phyloP scores from a whole-genome alignment of 139 green algal species.

The Desmodesmus armatus region DNA sequence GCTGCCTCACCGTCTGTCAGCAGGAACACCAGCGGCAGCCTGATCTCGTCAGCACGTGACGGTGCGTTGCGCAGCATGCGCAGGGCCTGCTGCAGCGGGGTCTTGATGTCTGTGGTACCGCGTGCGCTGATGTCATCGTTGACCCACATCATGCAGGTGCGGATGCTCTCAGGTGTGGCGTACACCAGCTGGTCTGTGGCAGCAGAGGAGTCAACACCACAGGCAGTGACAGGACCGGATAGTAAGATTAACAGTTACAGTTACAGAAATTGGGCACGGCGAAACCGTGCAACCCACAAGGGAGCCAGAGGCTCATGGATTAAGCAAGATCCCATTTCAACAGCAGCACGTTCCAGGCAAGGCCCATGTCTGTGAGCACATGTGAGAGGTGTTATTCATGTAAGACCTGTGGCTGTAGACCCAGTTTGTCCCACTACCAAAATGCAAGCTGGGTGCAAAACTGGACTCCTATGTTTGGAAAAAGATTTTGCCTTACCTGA shows the following conservation, averaged over 20 bases:
- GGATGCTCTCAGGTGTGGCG: constrained; percentile 46
- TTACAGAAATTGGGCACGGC: no score
- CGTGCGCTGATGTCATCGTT: constrained; percentile 47
- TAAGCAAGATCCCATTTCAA: background rate
- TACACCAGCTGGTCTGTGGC: constrained; percentile 40
- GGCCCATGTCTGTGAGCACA: no score
- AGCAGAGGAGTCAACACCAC: background rate
- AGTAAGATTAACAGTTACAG: no score
- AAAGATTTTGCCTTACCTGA: background rate
- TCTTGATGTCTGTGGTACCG: constrained; percentile 70
- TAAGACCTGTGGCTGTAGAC: no score
- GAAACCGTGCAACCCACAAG: no score
- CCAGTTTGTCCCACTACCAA: no score
- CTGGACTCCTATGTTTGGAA: background rate
- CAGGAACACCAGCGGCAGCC: constrained; percentile 75
- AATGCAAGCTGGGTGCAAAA: background rate
- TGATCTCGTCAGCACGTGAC: background rate
- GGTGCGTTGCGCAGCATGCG: no score
- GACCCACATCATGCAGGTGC: constrained; percentile 59
- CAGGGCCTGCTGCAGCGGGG: constrained; percentile 56
- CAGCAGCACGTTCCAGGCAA: background rate
- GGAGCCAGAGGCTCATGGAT: background rate
- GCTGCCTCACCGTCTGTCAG: constrained; percentile 69
- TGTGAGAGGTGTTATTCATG: background rate
- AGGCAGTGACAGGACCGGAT: background rate